Percentiles rank a stretch among this genome's conserved stretches.
These are phyloP conservation scores for Cyclostephanos invisitatus DNA, from an alignment of 108 stramenopile species.

Conservation along the genomic window DNA sequence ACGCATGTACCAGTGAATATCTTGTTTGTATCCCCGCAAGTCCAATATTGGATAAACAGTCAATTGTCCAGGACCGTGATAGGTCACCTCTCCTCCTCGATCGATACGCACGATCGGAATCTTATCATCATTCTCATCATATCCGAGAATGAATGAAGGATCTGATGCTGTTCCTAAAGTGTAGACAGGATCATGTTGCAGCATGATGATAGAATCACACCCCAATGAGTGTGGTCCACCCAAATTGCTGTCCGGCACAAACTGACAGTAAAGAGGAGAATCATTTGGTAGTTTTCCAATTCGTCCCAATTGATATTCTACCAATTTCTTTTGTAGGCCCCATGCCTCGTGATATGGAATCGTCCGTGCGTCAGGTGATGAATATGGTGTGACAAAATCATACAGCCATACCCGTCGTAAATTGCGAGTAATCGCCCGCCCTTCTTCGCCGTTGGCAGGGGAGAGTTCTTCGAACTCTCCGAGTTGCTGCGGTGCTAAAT, in stretches of 20 bases:
- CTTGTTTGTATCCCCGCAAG: constrained; percentile 86
- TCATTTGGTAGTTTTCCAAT: constrained; percentile 51
- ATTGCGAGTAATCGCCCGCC: constrained; percentile 12
- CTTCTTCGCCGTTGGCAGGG: constrained; percentile 2
- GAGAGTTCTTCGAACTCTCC: constrained; percentile 57
- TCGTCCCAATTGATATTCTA: constrained; percentile 53
- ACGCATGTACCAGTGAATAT: constrained; percentile 97
- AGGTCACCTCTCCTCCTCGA: constrained; percentile 97
- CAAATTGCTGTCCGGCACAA: constrained; percentile 26
- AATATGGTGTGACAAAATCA: constrained; percentile 44
- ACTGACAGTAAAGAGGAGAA: constrained; percentile 48
- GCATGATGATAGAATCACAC: constrained; percentile 65
- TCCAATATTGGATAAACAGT: constrained; percentile 94
- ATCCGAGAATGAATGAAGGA: constrained; percentile 56
- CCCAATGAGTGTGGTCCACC: constrained; percentile 25
- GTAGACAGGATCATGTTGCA: constrained; percentile 83
- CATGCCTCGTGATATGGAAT: constrained; percentile 56
- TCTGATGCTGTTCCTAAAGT: constrained; percentile 86
- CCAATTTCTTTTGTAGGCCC: constrained; percentile 60
- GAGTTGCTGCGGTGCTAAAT: constrained; percentile 60
- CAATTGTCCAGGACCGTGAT: constrained; percentile 97
- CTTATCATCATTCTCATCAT: constrained; percentile 17
- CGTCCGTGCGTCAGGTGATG: constrained; percentile 11
- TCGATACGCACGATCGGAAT: constrained; percentile 82
- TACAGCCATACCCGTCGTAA: constrained; percentile 55